Evolutionary conservation across 2,329 filamentous ascomycete genomes (phyloP).

Genomic region (Claviceps sp.): DNA sequence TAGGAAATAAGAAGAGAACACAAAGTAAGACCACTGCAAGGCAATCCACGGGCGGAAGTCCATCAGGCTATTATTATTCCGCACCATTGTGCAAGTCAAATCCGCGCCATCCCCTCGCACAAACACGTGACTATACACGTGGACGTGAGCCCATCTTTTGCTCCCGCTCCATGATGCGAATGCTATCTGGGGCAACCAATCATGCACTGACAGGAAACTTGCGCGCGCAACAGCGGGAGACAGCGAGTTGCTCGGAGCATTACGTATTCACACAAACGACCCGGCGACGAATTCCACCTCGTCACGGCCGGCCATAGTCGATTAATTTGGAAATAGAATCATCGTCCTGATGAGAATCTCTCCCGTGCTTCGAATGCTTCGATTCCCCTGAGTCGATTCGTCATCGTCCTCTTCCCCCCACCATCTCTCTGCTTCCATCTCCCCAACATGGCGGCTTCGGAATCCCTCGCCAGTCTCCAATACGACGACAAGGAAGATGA

Average conservation of each 20-base stretch:
- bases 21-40: too few relatives aligned
- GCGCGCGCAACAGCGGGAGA: background rate
- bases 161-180: background rate
- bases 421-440: background rate
- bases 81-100: background rate
- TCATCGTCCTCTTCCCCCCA: background rate
- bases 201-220: background rate
- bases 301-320: background rate
- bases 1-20: too few relatives aligned
- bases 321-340: background rate
- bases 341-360: background rate
- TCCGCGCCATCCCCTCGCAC: background rate
- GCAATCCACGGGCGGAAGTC: too few relatives aligned
- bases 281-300: background rate
- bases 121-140: background rate
- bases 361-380: background rate
- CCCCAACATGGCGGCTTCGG: slow-evolving; percentile 21
- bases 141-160: background rate
- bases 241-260: background rate
- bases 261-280: background rate
- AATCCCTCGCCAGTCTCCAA: slow-evolving; percentile 37
- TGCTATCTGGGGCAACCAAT: background rate
- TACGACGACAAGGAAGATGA: slow-evolving; percentile 39
- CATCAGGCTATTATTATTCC: background rate
- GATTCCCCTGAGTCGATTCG: background rate